Conservation (phyloP, 192 early-diverging fungal species). For the Dissophora globulifera region DNA sequence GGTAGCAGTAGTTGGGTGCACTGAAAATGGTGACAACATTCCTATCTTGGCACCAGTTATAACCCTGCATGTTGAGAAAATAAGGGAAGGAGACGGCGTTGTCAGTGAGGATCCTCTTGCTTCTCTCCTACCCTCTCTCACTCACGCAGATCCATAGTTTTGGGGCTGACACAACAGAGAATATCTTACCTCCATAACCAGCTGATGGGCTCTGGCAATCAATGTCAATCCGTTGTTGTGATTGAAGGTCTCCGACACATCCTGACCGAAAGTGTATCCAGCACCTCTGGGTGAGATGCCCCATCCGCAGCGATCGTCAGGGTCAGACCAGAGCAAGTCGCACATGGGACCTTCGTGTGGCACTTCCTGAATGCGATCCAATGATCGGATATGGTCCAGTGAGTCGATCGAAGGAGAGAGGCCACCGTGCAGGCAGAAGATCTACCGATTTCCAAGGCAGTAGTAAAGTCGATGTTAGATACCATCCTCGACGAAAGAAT, state of each 20-base stretch:
- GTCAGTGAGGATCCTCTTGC: too few relatives aligned
- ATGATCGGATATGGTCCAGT: constrained; percentile 94
- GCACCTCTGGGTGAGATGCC: constrained; percentile 89
- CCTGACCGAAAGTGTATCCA: constrained; percentile 90
- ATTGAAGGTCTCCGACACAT: constrained; percentile 87
- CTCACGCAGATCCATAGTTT: background rate
- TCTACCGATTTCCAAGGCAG: constrained; percentile 52
- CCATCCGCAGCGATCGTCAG: constrained; percentile 89
- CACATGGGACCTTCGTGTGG: constrained; percentile 91
- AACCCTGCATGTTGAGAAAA: constrained; percentile 69
- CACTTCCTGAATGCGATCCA: constrained; percentile 95
- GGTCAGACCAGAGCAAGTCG: constrained; percentile 89
- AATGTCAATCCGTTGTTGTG: constrained; percentile 98
- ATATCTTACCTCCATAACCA: constrained; percentile 86
- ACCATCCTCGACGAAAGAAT: too few relatives aligned
- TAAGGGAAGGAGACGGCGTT: background rate
- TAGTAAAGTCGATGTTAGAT: too few relatives aligned
- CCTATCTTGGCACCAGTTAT: constrained; percentile 98
- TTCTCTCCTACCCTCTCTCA: too few relatives aligned
- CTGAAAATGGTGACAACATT: constrained; percentile 99
- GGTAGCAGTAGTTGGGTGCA: constrained; percentile 99
- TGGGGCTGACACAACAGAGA: too few relatives aligned
- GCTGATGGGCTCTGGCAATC: constrained; percentile 95
- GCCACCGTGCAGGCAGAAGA: constrained; percentile 99
- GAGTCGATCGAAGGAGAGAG: constrained; percentile 94